Conservation (phyloP, 2,329 filamentous ascomycete genomes). For the Colletotrichum endophyticum region DNA sequence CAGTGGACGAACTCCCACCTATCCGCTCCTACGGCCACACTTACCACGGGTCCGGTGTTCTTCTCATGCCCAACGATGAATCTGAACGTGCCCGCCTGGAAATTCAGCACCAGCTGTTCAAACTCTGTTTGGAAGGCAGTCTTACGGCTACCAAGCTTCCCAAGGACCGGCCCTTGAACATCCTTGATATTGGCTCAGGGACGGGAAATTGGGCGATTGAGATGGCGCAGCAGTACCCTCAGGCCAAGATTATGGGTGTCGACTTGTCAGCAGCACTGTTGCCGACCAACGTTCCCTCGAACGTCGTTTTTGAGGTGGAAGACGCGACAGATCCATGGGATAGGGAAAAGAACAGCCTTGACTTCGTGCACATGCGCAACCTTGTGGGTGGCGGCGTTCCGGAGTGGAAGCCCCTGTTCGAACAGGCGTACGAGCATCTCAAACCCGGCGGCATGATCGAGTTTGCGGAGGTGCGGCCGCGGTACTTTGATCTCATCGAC, state of each 20-base stretch:
- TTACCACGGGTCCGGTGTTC: conserved; percentile 39
- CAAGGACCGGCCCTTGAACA: conserved; percentile 22
- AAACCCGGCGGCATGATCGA: conserved; percentile 50
- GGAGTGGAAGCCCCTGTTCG: conserved; percentile 41
- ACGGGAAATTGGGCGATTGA: conserved; percentile 49
- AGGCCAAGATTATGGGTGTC: conserved; percentile 42
- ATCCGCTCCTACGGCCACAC: conserved; percentile 38
- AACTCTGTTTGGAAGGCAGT: conserved; percentile 35
- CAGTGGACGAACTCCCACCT: conserved; percentile 31
- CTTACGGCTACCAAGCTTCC: conserved; percentile 36
- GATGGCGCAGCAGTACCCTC: conserved; percentile 44
- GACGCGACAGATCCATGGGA: conserved; percentile 58
- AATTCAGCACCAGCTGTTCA: conserved; percentile 38
- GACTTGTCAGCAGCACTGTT: conserved; percentile 46
- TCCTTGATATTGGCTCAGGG: conserved; percentile 48
- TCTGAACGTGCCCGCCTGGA: conserved; percentile 34
- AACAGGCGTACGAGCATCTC: conserved; percentile 41
- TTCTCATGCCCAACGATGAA: conserved; percentile 38
- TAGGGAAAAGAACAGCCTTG: conserved; percentile 30
- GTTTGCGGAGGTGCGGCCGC: conserved; percentile 45
- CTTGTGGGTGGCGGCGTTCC: conserved; percentile 49
- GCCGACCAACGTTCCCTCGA: conserved; percentile 55
- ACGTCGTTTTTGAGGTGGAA: conserved; percentile 63
- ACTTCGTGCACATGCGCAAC: conserved; percentile 49
- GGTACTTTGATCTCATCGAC: conserved; percentile 43